These are phyloP conservation scores for Sclerotinia minor DNA, from an alignment of 2,329 filamentous ascomycete genomes.

Conservation along the genomic window DNA sequence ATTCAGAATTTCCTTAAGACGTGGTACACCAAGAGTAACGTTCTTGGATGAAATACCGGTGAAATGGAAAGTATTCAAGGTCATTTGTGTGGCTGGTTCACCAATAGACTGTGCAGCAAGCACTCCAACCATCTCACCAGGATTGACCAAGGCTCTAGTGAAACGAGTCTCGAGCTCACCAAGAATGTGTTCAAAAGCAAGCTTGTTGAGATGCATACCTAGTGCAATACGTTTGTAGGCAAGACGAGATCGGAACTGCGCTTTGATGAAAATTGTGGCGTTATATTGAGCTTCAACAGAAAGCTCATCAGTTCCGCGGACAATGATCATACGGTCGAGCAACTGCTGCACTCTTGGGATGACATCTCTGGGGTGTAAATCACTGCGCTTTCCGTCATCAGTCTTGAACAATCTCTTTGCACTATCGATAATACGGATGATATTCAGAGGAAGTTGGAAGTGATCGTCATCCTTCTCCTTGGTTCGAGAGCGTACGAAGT, in stretches of 20 bases:
- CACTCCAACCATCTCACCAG: constrained; percentile 98
- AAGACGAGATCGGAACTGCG: constrained; percentile 81
- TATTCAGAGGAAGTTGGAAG: constrained; percentile 91
- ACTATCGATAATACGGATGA: constrained; percentile 85
- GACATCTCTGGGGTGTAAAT: constrained; percentile 84
- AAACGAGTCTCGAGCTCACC: constrained; percentile 90
- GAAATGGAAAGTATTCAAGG: constrained; percentile 99
- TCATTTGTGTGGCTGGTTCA: constrained; percentile 99
- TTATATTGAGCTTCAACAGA: constrained; percentile 85
- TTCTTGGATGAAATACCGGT: constrained; percentile 99
- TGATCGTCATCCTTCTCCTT: constrained; percentile 74
- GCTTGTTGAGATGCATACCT: constrained; percentile 80
- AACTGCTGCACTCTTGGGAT: constrained; percentile 76
- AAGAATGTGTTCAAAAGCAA: constrained; percentile 88
- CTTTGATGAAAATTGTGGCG: constrained; percentile 89
- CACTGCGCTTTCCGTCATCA: constrained; percentile 80
- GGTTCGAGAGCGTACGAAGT: constrained; percentile 52
- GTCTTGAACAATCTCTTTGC: constrained; percentile 90
- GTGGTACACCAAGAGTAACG: constrained; percentile 96
- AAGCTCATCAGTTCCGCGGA: constrained; percentile 79
- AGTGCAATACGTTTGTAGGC: constrained; percentile 92
- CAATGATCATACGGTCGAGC: constrained; percentile 76
- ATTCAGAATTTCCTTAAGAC: constrained; percentile 99
- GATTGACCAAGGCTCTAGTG: constrained; percentile 79
- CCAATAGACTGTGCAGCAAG: constrained; percentile 97